phyloP scores from a whole-genome alignment of 2,329 filamentous ascomycete species.

The Aspergillus sp. region DNA sequence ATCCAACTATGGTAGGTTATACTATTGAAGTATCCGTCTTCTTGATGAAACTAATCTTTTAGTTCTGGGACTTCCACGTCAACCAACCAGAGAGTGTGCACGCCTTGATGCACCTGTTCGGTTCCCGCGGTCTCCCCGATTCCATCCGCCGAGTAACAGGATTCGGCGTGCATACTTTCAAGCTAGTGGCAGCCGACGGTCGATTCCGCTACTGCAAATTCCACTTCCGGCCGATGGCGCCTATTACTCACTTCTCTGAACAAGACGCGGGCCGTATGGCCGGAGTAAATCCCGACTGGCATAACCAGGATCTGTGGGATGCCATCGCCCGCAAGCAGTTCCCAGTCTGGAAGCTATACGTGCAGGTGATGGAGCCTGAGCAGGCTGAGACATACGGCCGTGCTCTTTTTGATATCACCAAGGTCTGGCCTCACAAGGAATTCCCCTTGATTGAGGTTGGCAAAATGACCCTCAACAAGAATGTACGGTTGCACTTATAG shows the following conservation, averaged over 20 bases:
- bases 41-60: neutral
- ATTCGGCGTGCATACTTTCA: constrained; percentile 40
- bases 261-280: constrained; percentile 54
- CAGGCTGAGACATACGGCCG: constrained; percentile 50
- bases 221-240: constrained; percentile 59
- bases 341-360: constrained; percentile 56
- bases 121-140: constrained; percentile 55
- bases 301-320: constrained; percentile 61
- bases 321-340: constrained; percentile 58
- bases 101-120: constrained; percentile 61
- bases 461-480: neutral
- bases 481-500: neutral
- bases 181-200: constrained; percentile 40
- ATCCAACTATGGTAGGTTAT: constrained; percentile 6
- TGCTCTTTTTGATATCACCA: constrained; percentile 59
- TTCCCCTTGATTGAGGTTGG: constrained; percentile 45
- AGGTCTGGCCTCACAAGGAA: constrained; percentile 54
- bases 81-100: constrained; percentile 61
- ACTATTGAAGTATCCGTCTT: neutral
- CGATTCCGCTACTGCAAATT: constrained; percentile 61
- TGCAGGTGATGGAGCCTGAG: constrained; percentile 56
- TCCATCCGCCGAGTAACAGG: constrained; percentile 54
- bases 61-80: constrained; percentile 62
- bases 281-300: constrained; percentile 57
- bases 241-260: constrained; percentile 51